A percentile compares a stretch with the other conserved stretches of the same genome.
These are phyloP conservation scores for Umbelopsis ramanniana DNA, from an alignment of 192 early-diverging fungal genomes.

Conservation along the genomic window DNA sequence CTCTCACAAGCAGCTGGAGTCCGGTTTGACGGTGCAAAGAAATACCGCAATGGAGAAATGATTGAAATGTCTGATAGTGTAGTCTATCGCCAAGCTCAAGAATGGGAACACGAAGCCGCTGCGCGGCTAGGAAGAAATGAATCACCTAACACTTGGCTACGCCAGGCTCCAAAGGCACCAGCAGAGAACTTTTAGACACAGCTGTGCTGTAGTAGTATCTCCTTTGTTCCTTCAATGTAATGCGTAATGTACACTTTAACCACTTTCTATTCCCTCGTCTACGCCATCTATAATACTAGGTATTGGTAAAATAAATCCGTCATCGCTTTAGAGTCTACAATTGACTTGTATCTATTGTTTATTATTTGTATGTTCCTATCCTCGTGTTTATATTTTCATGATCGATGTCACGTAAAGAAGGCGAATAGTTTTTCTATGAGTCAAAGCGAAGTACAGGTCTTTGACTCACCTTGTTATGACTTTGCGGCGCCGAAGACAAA, in stretches of 20 bases:
- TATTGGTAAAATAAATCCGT: no score
- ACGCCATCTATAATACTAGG: no score
- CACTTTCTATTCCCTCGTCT: background rate
- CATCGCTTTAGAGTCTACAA: no score
- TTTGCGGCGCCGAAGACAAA: no score
- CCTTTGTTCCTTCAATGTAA: background rate
- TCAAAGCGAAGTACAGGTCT: no score
- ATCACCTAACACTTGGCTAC: conserved; percentile 8
- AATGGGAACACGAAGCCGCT: conserved; percentile 20
- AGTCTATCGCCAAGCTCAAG: conserved; percentile 16
- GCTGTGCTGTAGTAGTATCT: conserved; percentile 11
- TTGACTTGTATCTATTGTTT: no score
- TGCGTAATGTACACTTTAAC: conserved; percentile 6
- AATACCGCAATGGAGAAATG: conserved; percentile 2
- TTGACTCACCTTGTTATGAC: no score
- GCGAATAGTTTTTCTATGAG: no score
- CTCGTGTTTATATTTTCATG: no score
- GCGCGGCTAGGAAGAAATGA: conserved; percentile 3
- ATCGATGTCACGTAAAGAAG: no score
- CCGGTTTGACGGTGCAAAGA: background rate
- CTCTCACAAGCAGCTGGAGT: conserved; percentile 13
- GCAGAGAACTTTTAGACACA: background rate
- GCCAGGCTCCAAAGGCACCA: background rate
- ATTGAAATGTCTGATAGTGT: background rate
- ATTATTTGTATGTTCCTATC: no score